These are phyloP conservation scores for Withania somnifera DNA, from an alignment of 305 asterid species.

Conservation along the genomic window DNA sequence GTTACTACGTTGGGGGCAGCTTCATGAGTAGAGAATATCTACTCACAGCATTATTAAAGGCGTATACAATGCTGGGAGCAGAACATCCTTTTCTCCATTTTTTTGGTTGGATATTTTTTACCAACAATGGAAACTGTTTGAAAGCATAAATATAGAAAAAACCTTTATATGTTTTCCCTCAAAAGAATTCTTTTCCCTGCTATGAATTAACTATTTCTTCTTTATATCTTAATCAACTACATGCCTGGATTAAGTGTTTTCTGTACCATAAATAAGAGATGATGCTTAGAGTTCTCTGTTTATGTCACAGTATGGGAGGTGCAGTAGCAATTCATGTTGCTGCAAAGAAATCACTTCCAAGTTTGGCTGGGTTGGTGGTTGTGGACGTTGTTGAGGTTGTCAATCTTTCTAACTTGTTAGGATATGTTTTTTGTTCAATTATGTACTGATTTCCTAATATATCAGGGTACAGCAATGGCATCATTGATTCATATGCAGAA, in stretches of 20 bases:
- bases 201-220: background rate
- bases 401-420: background rate
- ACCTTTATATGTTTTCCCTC: background rate
- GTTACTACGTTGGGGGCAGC: background rate
- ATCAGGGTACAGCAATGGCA: slow-evolving; percentile 93
- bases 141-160: background rate
- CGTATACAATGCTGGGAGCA: background rate
- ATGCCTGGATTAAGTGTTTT: background rate
- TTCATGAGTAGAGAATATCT: background rate
- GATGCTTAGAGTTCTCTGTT: slow-evolving; percentile 4
- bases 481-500: slow-evolving; percentile 89
- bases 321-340: slow-evolving; percentile 83
- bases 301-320: slow-evolving; percentile 77
- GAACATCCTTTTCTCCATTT: background rate
- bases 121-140: background rate
- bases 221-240: background rate
- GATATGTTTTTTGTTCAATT: background rate
- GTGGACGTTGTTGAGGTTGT: slow-evolving; percentile 98
- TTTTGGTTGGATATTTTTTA: background rate
- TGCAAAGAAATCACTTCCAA: slow-evolving; percentile 68
- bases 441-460: slow-evolving; percentile 13
- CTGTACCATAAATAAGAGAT: background rate
- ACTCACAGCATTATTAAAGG: background rate
- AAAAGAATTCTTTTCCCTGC: background rate
- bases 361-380: slow-evolving; percentile 73